Evolutionary conservation across 257 asterid species (phyloP).

Genomic region (Haberlea rhodopensis): DNA sequence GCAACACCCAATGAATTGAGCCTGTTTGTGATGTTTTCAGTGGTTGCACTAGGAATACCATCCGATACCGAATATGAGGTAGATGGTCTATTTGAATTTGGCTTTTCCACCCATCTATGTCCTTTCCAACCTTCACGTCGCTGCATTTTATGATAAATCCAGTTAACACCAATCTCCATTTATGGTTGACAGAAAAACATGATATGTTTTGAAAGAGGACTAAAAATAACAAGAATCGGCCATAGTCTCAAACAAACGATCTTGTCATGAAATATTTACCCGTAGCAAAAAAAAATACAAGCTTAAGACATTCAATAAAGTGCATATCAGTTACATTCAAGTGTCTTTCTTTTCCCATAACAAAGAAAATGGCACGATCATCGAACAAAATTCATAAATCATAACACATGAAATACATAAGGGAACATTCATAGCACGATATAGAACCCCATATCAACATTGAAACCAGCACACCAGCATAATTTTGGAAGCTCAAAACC

Average conservation of each 20-base stretch:
- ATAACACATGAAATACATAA: background rate
- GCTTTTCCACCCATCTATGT: slow-evolving; percentile 51
- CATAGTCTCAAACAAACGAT: background rate
- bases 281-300: background rate
- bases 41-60: slow-evolving; percentile 36
- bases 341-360: background rate
- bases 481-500: too few relatives aligned
- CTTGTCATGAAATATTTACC: background rate
- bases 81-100: slow-evolving; percentile 29
- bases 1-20: slow-evolving; percentile 44
- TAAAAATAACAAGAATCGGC: background rate
- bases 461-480: too few relatives aligned
- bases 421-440: too few relatives aligned
- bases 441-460: too few relatives aligned
- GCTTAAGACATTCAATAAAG: background rate
- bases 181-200: background rate
- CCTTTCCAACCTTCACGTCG: slow-evolving; percentile 42
- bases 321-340: too few relatives aligned
- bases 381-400: background rate
- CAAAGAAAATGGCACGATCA: too few relatives aligned
- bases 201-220: background rate
- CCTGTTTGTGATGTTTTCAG: slow-evolving; percentile 41
- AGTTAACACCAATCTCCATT: slow-evolving; percentile 9
- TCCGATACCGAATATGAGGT: slow-evolving; percentile 34
- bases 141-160: slow-evolving; percentile 41